Base-by-base conservation (phyloP, 129 eudicot genomes). In the Tanacetum coccineum region DNA sequence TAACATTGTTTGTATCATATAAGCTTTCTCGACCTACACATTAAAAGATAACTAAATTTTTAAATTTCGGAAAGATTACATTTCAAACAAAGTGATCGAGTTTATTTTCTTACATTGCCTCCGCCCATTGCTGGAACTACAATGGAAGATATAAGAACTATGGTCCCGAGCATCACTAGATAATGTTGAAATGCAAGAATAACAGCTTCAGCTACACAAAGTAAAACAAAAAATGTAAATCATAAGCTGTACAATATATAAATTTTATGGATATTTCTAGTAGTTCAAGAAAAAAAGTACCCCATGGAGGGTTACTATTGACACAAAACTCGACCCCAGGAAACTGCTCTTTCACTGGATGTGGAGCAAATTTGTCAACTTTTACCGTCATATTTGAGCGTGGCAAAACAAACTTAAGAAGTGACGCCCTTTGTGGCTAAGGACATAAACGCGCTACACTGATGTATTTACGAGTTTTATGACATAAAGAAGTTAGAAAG, bases 121-220 rank as follows among this genome's bases (percentile, higher is more conserved):
- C 99, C 99, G 8, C 97, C 99, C 95, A 94, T 94, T 47, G 75
- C 82, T 62, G 99, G 99, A 71, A 84, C 99, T 22, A 94, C 77
- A 1, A 85, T 81, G 75, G 97, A 84, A 55, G 95, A 74, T 36
- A 94, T 89, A 58, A 94, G 78, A 58, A 94, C 95, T n/a, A 88
- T 89, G 47, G 97, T 87, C 67, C 99, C 97, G 0, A 94, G 84
- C 97, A 94, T 94, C 46, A 89, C 93, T 15, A 94, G 62, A 67
- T 84, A 94, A 58, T 94, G 95, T 78, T 94, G 97, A 83, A 94
- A 94, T 17, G 93, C 99, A 60, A 94, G 87, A 79, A 94, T 76
- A 7, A 80, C 14, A 1, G 95, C 87, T 74, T 87, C 95, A 48
- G 69, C 99, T 94, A 76, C 86, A 82, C 60, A 30, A 20, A 46